Evolutionary conservation across 306 rosid genomes (phyloP).

Genomic region (Datisca glomerata): DNA sequence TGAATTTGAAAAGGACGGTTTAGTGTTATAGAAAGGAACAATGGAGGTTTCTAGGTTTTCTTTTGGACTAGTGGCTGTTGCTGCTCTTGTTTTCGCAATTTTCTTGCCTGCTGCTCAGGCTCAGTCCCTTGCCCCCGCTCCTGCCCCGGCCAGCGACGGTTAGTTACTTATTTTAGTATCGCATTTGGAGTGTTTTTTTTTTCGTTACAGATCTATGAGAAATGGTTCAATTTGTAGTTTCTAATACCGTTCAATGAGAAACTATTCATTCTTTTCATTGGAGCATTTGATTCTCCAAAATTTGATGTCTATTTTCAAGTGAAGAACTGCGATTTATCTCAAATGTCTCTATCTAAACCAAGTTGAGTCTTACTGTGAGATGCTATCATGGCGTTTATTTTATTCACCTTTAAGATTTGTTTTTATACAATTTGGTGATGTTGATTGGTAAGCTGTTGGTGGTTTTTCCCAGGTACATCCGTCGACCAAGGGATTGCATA

Average conservation of each 20-base stretch:
- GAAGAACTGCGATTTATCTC: too few species aligned
- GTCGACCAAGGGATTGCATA: conserved; percentile 62
- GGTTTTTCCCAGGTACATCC: conserved; percentile 34
- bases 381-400: too few species aligned
- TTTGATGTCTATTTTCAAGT: too few species aligned
- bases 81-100: conserved; percentile 27
- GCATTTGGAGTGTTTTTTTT: background rate
- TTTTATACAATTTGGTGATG: background rate
- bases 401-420: too few species aligned
- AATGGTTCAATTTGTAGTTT: background rate
- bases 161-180: conserved; percentile 1
- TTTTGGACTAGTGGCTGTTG: conserved; percentile 27
- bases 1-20: background rate
- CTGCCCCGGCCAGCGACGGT: conserved; percentile 70
- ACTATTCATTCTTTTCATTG: too few species aligned
- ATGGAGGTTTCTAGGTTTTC: conserved; percentile 30
- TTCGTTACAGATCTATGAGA: conserved; percentile 14
- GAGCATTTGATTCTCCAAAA: too few species aligned
- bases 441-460: background rate
- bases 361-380: too few species aligned
- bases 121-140: conserved; percentile 42
- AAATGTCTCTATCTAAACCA: too few species aligned
- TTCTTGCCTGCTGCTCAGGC: conserved; percentile 38
- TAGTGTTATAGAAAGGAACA: background rate
- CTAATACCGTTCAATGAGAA: too few species aligned